phyloP scores from a whole-genome alignment of 2,329 filamentous ascomycete genomes.

The Phoma sp. region DNA sequence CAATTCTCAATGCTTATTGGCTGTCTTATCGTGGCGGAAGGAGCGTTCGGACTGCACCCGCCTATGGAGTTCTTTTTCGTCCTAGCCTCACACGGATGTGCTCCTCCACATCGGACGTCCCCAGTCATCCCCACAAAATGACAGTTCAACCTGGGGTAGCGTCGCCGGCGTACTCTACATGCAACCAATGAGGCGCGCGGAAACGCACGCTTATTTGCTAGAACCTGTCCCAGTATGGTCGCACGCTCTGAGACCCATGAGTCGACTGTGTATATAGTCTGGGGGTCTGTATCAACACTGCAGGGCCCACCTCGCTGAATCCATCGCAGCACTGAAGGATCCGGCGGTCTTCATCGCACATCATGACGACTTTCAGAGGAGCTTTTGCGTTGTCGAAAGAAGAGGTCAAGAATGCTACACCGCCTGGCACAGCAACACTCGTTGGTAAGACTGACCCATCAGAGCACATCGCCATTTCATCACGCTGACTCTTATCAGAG shows the following conservation, averaged over 20 bases:
- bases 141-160: constrained; percentile 7
- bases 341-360: neutral
- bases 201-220: constrained; percentile 11
- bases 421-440: constrained; percentile 49
- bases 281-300: neutral
- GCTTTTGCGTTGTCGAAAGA: constrained; percentile 49
- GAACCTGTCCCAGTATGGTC: neutral
- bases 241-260: neutral
- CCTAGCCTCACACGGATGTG: constrained; percentile 2
- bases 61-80: constrained; percentile 8
- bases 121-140: constrained; percentile 16
- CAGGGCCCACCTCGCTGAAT: neutral
- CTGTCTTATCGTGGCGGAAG: constrained; percentile 2
- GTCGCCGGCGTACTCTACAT: constrained; percentile 12
- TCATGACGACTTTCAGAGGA: constrained; percentile 44
- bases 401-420: constrained; percentile 47
- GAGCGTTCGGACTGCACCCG: constrained; percentile 3
- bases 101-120: constrained; percentile 26
- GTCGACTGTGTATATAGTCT: constrained; percentile 3
- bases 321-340: neutral
- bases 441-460: constrained; percentile 39
- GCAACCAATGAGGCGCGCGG: constrained; percentile 2
- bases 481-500: constrained; percentile 26
- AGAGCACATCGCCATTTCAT: neutral
- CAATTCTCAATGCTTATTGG: neutral